These are phyloP conservation scores for Graphilbum fragrans DNA, from an alignment of 2,329 filamentous ascomycete genomes.

Conservation along the genomic window DNA sequence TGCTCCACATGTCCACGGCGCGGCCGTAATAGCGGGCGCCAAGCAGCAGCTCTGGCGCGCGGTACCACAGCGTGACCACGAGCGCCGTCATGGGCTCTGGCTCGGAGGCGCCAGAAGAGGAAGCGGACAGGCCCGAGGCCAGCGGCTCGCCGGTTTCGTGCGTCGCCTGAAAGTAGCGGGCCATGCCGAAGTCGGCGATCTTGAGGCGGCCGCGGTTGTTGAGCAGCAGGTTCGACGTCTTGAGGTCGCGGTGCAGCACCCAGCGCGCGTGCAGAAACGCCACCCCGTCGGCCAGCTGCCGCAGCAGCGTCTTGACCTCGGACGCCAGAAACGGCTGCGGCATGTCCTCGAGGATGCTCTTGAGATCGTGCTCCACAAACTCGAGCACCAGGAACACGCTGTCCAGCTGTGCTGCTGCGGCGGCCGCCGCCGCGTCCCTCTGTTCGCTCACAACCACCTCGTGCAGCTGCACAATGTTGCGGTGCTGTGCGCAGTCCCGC, in stretches of 20 bases:
- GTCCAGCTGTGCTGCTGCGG: neutral
- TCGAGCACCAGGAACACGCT: constrained; percentile 93
- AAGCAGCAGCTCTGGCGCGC: constrained; percentile 78
- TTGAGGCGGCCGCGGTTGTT: constrained; percentile 93
- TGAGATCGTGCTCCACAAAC: constrained; percentile 94
- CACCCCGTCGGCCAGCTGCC: constrained; percentile 70
- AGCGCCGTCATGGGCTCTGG: constrained; percentile 60
- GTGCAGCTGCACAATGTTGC: constrained; percentile 68
- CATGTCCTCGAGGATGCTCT: constrained; percentile 88
- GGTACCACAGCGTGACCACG: constrained; percentile 96
- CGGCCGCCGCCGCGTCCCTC: constrained; percentile 7
- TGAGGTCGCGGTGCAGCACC: constrained; percentile 89
- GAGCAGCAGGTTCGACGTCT: constrained; percentile 87
- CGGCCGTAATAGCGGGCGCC: constrained; percentile 64
- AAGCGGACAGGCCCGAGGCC: neutral
- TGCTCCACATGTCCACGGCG: constrained; percentile 86
- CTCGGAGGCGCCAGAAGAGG: constrained; percentile 35
- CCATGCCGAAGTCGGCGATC: constrained; percentile 97
- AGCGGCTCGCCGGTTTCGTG: constrained; percentile 38
- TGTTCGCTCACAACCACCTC: constrained; percentile 73
- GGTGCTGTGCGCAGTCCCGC: constrained; percentile 61
- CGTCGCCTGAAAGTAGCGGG: constrained; percentile 53
- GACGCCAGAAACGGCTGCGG: constrained; percentile 83
- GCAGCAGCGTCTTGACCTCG: constrained; percentile 81
- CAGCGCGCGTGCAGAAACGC: constrained; percentile 78